Evolutionary conservation across 768 basidiomycete genomes (phyloP).

Genomic region (Clitopilus passeckerianus): DNA sequence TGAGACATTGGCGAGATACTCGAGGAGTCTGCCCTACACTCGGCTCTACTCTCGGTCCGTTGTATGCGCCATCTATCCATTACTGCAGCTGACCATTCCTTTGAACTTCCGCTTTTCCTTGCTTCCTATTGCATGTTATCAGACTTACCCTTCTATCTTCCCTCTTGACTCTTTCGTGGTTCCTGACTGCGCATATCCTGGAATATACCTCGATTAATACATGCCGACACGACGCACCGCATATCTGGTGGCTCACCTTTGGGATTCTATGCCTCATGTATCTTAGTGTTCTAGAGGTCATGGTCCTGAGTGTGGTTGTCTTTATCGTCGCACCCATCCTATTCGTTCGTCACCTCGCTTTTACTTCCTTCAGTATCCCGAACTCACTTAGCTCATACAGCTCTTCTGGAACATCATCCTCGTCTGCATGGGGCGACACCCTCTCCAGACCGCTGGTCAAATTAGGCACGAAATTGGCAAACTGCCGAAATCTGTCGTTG

Average conservation of each 20-base stretch:
- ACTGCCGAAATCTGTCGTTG: slow-evolving; percentile 64
- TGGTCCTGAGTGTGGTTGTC: slow-evolving; percentile 70
- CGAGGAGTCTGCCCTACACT: slow-evolving; percentile 11
- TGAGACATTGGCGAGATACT: neutral
- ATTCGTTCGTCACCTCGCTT: slow-evolving; percentile 50
- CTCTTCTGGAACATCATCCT: slow-evolving; percentile 75
- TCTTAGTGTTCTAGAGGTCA: slow-evolving; percentile 61
- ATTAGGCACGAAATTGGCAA: slow-evolving; percentile 80
- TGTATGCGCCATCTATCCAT: slow-evolving; percentile 16
- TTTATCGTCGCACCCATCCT: slow-evolving; percentile 77
- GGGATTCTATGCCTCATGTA: slow-evolving; percentile 79
- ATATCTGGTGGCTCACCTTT: slow-evolving; percentile 86
- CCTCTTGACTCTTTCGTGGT: slow-evolving; percentile 75
- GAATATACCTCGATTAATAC: slow-evolving; percentile 72
- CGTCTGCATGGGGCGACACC: slow-evolving; percentile 76
- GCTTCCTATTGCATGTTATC: slow-evolving; percentile 3
- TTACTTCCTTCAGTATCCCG: neutral
- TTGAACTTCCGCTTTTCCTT: slow-evolving; percentile 7
- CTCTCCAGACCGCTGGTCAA: slow-evolving; percentile 64
- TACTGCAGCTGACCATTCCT: slow-evolving; percentile 12
- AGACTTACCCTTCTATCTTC: slow-evolving; percentile 65
- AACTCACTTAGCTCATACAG: slow-evolving; percentile 24
- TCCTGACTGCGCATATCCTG: slow-evolving; percentile 74
- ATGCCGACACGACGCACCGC: slow-evolving; percentile 70
- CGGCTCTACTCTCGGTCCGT: slow-evolving; percentile 35